These are phyloP conservation scores for Alternaria sp. DNA, from an alignment of 2,329 filamentous ascomycete species.

Conservation along the genomic window DNA sequence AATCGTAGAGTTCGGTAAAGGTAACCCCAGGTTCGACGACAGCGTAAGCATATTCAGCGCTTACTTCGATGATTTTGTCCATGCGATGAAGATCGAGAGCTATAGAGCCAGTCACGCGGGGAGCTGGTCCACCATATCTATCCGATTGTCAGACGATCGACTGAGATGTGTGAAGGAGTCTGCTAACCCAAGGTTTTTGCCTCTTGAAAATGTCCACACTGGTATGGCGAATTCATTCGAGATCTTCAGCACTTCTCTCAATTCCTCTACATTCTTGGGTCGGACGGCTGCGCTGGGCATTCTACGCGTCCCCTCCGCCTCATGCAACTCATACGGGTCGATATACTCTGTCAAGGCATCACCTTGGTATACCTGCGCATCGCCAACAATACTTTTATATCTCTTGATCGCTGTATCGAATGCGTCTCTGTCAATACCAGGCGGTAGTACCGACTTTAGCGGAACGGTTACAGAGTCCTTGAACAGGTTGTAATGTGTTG, in stretches of 20 bases:
- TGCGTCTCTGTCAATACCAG: conserved; percentile 49
- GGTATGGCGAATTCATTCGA: conserved; percentile 39
- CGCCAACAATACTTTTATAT: conserved; percentile 48
- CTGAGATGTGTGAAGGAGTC: neutral
- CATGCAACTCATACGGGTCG: conserved; percentile 58
- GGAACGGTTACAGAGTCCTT: conserved; percentile 51
- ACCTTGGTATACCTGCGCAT: conserved; percentile 52
- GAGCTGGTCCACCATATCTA: conserved; percentile 43
- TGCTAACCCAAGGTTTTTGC: conserved; percentile 48
- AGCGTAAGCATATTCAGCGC: conserved; percentile 55
- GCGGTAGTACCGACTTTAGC: conserved; percentile 52
- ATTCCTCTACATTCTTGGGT: conserved; percentile 35
- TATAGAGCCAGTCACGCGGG: conserved; percentile 48
- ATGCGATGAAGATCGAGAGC: conserved; percentile 51
- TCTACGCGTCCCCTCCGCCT: conserved; percentile 50
- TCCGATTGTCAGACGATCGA: neutral
- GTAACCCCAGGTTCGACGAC: conserved; percentile 53
- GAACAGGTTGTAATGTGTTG: conserved; percentile 54
- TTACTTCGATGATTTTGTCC: conserved; percentile 57
- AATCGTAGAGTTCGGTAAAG: conserved; percentile 42
- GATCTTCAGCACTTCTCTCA: conserved; percentile 33
- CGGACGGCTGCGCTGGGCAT: conserved; percentile 57
- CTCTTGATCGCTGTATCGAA: conserved; percentile 52
- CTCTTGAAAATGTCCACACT: conserved; percentile 44
- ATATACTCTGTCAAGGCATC: conserved; percentile 55